Percentiles rank a stretch among this genome's conserved stretches.
These are phyloP conservation scores for Beauveria caledonica DNA, from an alignment of 2,329 filamentous ascomycete species.

Conservation along the genomic window DNA sequence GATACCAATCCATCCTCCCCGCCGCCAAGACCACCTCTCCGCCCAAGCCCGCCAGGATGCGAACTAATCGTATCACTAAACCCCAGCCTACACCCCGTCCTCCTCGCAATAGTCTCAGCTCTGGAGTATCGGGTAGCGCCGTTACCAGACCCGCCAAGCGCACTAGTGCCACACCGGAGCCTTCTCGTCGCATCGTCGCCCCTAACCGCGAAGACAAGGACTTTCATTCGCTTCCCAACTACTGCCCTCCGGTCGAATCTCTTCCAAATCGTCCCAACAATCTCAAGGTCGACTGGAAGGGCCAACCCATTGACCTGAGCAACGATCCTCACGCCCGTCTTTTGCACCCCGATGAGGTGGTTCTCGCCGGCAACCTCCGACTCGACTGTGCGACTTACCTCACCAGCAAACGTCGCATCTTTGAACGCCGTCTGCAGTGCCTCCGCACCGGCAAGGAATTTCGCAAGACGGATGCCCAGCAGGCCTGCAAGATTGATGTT, in stretches of 20 bases:
- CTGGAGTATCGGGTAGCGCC: conserved; percentile 20
- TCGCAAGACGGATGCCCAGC: conserved; percentile 89
- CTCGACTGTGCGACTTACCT: conserved; percentile 84
- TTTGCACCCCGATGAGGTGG: conserved; percentile 71
- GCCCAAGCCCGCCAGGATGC: conserved; percentile 21
- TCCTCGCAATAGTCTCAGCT: conserved; percentile 24
- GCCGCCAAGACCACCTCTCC: conserved; percentile 30
- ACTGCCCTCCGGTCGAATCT: conserved; percentile 59
- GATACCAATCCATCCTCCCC: conserved; percentile 34
- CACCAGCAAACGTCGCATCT: conserved; percentile 88
- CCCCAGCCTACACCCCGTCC: conserved; percentile 26
- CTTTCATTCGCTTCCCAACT: conserved; percentile 63
- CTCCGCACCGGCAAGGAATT: conserved; percentile 70
- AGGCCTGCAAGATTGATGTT: conserved; percentile 96
- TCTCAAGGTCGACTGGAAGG: conserved; percentile 84
- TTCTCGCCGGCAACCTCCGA: conserved; percentile 68
- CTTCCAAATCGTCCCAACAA: conserved; percentile 59
- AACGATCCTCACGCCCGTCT: conserved; percentile 60
- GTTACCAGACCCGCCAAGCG: conserved; percentile 24
- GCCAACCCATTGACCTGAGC: conserved; percentile 66
- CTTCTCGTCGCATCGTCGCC: conserved; percentile 43
- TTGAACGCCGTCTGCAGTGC: conserved; percentile 63
- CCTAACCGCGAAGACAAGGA: conserved; percentile 76
- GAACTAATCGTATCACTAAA: conserved; percentile 29
- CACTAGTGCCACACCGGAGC: conserved; percentile 41